Percentiles rank a stretch among this genome's conserved stretches.
These are phyloP conservation scores for Aspergillus ruber DNA, from an alignment of 2,329 filamentous ascomycete genomes.

Conservation along the genomic window DNA sequence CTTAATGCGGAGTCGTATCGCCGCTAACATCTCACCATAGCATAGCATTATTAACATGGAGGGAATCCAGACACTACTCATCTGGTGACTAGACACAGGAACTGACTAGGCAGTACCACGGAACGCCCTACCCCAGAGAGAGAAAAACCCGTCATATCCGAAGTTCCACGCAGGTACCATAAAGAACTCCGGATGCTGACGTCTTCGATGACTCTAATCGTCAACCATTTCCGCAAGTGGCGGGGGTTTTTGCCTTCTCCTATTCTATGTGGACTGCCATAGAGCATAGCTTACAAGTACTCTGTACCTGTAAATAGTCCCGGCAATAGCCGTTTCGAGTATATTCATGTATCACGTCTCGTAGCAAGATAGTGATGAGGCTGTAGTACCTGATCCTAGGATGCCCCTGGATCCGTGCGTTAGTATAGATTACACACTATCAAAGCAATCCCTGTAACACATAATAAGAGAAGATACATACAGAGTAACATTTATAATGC, in stretches of 20 bases:
- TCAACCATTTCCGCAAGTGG: background rate
- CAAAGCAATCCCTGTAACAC: background rate
- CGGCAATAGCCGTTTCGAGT: no score
- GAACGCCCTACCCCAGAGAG: background rate
- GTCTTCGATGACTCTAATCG: conserved; percentile 1
- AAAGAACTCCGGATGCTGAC: background rate
- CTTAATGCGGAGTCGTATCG: background rate
- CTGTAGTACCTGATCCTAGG: background rate
- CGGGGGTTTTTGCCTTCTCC: background rate
- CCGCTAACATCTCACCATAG: background rate
- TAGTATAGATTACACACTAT: background rate
- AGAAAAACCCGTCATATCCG: background rate
- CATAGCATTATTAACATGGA: background rate
- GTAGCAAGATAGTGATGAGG: no score
- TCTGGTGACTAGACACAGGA: no score
- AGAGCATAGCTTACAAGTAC: no score
- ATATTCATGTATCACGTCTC: no score
- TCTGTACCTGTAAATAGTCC: no score
- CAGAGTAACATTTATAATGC: conserved; percentile 27
- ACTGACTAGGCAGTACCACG: no score
- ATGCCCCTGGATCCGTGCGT: background rate
- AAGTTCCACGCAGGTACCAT: background rate
- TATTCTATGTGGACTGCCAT: no score
- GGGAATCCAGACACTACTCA: no score
- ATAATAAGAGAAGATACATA: background rate